phyloP scores from a whole-genome alignment of 495 filamentous ascomycete genomes.

The Podospora australis region DNA sequence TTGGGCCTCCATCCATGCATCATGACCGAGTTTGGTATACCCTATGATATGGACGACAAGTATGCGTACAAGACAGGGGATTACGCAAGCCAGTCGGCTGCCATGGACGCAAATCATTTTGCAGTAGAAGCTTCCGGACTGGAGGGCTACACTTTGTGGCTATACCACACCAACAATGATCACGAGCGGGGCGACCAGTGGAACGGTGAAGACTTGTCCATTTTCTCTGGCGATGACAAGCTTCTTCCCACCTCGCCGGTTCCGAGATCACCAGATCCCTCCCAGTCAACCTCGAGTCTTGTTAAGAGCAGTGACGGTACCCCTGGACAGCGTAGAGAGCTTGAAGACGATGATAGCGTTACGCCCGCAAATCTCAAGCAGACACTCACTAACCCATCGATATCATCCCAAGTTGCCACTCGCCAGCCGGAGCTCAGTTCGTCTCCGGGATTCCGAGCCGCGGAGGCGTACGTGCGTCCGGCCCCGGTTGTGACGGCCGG shows the following conservation, averaged over 20 bases:
- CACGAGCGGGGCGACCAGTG: constrained; percentile 90
- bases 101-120: constrained; percentile 96
- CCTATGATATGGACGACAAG: constrained; percentile 98
- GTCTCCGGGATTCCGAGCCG: constrained; percentile 73
- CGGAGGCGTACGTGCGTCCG: constrained; percentile 85
- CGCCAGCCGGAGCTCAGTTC: constrained; percentile 46
- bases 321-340: constrained; percentile 34
- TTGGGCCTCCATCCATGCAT: constrained; percentile 88
- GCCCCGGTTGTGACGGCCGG: constrained; percentile 73
- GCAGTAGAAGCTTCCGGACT: constrained; percentile 73
- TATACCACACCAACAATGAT: constrained; percentile 76
- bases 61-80: constrained; percentile 94
- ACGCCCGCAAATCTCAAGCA: constrained; percentile 66
- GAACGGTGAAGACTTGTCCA: constrained; percentile 96
- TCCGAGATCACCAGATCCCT: constrained; percentile 32
- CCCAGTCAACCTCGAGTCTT: constrained; percentile 29
- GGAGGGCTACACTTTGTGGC: constrained; percentile 85
- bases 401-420: constrained; percentile 52
- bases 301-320: constrained; percentile 18
- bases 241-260: constrained; percentile 51
- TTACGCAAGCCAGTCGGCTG: constrained; percentile 84
- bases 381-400: constrained; percentile 64
- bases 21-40: constrained; percentile 93
- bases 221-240: constrained; percentile 76
- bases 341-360: constrained; percentile 50